Percentiles rank a stretch among this genome's conserved stretches.
Conservation (phyloP, 495 filamentous ascomycete genomes). For the Talaromyces trachyspermus region DNA sequence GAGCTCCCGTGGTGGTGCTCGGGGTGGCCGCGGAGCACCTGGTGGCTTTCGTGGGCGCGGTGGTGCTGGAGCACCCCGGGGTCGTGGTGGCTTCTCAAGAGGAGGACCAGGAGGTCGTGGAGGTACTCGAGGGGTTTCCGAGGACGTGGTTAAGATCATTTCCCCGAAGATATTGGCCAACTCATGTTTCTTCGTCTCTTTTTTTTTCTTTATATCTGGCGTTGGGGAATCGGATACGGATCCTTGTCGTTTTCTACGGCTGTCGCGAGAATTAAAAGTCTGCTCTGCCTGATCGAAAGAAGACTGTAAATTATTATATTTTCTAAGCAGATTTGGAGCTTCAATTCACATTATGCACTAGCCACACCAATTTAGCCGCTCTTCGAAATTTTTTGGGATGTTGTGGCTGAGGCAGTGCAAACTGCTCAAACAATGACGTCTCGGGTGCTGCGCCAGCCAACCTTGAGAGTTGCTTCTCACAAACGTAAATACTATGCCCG, state of each 20-base stretch:
- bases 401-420: conserved; percentile 7
- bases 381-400: neutral
- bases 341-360: conserved; percentile 2
- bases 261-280: conserved; percentile 4
- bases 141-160: conserved; percentile 26
- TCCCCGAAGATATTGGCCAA: neutral
- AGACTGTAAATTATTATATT: conserved; percentile 5
- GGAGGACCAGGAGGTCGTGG: conserved; percentile 21
- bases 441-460: conserved; percentile 1
- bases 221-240: conserved; percentile 36
- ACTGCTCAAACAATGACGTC: conserved; percentile 9
- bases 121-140: conserved; percentile 27
- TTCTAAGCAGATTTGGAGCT: no score
- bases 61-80: conserved; percentile 18
- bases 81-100: conserved; percentile 34
- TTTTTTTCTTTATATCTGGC: conserved; percentile 43
- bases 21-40: conserved; percentile 31
- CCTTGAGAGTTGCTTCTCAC: no score
- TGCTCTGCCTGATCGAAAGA: neutral
- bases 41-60: conserved; percentile 39
- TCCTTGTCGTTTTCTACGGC: conserved; percentile 3
- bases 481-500: conserved; percentile 1
- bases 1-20: conserved; percentile 31
- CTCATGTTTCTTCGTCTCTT: conserved; percentile 14
- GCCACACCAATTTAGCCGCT: conserved; percentile 3